phyloP scores from a whole-genome alignment of 2,329 filamentous ascomycete species.

The Penicillium sp. region DNA sequence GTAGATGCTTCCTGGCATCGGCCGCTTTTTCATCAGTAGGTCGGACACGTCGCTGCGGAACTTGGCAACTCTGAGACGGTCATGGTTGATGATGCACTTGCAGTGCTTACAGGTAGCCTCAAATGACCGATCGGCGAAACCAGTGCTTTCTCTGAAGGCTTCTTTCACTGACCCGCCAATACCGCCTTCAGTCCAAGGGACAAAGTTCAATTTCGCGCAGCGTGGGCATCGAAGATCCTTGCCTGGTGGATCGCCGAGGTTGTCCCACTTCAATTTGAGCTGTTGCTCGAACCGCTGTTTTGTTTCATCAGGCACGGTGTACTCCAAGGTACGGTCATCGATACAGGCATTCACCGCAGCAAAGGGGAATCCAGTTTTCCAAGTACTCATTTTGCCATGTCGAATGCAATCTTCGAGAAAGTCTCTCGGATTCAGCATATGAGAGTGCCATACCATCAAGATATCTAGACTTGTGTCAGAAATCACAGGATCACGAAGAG shows the following conservation, averaged over 20 bases:
- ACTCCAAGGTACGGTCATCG: constrained; percentile 25
- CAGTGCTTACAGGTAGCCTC: constrained; percentile 56
- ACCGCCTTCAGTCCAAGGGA: constrained; percentile 62
- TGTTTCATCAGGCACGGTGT: constrained; percentile 15
- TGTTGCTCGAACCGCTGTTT: constrained; percentile 25
- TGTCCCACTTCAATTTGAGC: constrained; percentile 59
- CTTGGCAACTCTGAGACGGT: constrained; percentile 63
- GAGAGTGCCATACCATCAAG: constrained; percentile 32
- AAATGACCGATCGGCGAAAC: constrained; percentile 52
- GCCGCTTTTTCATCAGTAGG: constrained; percentile 52
- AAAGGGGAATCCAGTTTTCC: constrained; percentile 29
- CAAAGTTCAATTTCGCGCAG: constrained; percentile 49
- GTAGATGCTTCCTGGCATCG: constrained; percentile 71
- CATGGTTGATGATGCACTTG: constrained; percentile 54
- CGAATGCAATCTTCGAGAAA: constrained; percentile 31
- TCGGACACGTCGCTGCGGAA: constrained; percentile 60
- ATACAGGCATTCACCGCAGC: constrained; percentile 24
- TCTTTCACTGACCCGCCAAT: constrained; percentile 20
- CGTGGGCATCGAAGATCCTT: constrained; percentile 60
- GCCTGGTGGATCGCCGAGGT: constrained; percentile 53
- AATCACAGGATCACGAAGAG: neutral
- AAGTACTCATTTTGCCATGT: constrained; percentile 29
- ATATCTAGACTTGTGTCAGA: constrained; percentile 22
- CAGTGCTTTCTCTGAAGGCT: constrained; percentile 28
- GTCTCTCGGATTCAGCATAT: constrained; percentile 28